A percentile compares a stretch with the other conserved stretches of the same genome.
phyloP scores from a whole-genome alignment of 2,329 filamentous ascomycete species.

The Didymella exigua region DNA sequence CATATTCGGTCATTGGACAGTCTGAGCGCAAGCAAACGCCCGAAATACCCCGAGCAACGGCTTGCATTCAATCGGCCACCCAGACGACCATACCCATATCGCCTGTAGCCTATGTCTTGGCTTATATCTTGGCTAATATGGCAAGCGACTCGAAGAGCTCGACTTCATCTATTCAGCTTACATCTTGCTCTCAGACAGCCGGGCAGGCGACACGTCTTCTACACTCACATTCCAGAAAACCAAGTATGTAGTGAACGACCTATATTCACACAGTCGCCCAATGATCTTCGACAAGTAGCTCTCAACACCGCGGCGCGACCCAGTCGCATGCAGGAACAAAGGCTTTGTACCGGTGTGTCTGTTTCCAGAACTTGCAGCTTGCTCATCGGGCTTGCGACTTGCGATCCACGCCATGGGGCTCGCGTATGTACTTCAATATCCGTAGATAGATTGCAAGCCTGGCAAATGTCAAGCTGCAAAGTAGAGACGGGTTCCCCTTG shows the following conservation, averaged over 20 bases:
- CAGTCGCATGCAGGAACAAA: not conserved
- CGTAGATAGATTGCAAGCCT: slow-evolving; percentile 1
- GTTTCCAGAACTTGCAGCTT: slow-evolving; percentile 15
- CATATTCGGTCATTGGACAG: not conserved
- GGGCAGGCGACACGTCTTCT: not conserved
- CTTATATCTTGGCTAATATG: slow-evolving; percentile 12
- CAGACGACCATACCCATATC: not conserved
- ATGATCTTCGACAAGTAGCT: not conserved
- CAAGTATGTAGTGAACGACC: not conserved
- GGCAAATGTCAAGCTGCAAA: slow-evolving; percentile 4
- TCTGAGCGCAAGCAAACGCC: not conserved
- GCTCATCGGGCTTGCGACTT: slow-evolving; percentile 5
- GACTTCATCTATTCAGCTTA: slow-evolving; percentile 2
- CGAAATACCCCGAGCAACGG: not conserved
- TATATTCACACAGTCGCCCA: not conserved
- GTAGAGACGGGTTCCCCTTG: not conserved
- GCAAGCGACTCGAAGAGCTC: slow-evolving; percentile 1
- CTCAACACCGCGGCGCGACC: not conserved
- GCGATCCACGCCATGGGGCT: not conserved
- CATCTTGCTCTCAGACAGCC: not conserved
- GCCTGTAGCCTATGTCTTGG: not conserved
- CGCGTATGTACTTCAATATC: slow-evolving; percentile 6
- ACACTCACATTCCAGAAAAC: not conserved
- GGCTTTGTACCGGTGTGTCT: not conserved
- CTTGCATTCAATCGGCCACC: not conserved